A percentile compares a stretch with the other conserved stretches of the same genome.
Conservation (phyloP, 495 filamentous ascomycete genomes). For the Neurospora sp. region DNA sequence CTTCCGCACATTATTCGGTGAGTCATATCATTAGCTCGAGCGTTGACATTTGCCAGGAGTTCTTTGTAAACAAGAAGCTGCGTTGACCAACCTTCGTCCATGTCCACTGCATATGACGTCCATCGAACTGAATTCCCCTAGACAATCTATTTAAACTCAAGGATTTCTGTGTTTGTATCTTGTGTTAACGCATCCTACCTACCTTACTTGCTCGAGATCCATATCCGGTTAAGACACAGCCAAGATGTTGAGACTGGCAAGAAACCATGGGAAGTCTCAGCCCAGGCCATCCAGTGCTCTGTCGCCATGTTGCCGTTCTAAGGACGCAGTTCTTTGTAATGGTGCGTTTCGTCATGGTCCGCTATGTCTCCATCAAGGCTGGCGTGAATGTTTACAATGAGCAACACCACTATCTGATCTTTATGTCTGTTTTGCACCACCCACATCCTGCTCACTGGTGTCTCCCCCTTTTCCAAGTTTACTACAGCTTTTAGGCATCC, state of each 20-base stretch:
- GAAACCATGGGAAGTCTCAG: neutral
- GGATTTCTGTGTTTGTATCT: neutral
- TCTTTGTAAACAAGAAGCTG: neutral
- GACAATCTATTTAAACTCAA: neutral
- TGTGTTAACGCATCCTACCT: neutral
- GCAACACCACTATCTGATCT: neutral
- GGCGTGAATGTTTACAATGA: neutral
- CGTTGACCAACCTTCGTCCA: neutral
- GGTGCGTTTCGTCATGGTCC: neutral
- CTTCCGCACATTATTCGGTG: neutral
- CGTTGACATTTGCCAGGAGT: neutral
- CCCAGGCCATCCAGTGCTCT: neutral
- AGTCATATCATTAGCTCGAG: neutral
- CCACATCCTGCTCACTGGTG: neutral
- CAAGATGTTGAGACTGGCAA: neutral
- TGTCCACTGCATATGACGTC: neutral
- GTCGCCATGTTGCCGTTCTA: neutral
- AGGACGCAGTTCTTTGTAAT: neutral
- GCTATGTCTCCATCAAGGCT: neutral
- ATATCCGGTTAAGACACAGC: neutral
- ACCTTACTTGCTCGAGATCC: neutral
- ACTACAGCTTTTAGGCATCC: neutral
- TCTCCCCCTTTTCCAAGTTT: neutral
- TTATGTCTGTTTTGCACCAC: neutral
- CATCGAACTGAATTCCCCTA: neutral